These are phyloP conservation scores for Botryobasidium botryosum DNA, from an alignment of 768 basidiomycete genomes.

Conservation along the genomic window DNA sequence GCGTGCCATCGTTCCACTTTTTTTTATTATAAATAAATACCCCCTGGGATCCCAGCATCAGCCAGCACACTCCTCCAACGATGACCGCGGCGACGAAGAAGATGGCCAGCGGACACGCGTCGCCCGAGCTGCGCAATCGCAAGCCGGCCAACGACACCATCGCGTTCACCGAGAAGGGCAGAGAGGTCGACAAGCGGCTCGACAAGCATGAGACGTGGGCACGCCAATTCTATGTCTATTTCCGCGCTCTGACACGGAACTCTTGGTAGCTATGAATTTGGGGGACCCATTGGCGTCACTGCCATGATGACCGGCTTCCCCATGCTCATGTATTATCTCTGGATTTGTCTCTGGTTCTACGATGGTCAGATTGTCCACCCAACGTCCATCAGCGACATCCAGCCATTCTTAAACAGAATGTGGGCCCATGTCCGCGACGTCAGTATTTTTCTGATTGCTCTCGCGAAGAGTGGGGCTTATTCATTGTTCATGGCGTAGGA, in stretches of 20 bases:
- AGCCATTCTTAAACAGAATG: slow-evolving; percentile 67
- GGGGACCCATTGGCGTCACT: slow-evolving; percentile 78
- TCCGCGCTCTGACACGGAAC: not conserved
- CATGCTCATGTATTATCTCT: slow-evolving; percentile 93
- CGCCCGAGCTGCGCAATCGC: no score
- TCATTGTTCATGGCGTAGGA: slow-evolving; percentile 37
- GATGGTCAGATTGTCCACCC: slow-evolving; percentile 69
- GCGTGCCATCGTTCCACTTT: no score
- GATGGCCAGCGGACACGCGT: no score
- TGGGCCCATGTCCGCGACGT: slow-evolving; percentile 74
- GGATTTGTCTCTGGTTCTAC: slow-evolving; percentile 95
- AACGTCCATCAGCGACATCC: slow-evolving; percentile 44
- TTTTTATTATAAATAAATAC: no score
- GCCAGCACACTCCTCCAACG: no score
- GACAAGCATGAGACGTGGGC: slow-evolving; percentile 49
- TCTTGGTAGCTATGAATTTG: slow-evolving; percentile 72
- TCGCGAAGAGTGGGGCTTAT: not conserved
- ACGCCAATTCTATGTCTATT: not conserved
- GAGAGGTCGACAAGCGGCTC: slow-evolving; percentile 51
- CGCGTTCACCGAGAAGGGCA: slow-evolving; percentile 46
- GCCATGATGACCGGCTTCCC: slow-evolving; percentile 95
- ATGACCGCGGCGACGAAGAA: no score
- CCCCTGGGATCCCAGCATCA: no score
- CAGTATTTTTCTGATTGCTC: slow-evolving; percentile 16
- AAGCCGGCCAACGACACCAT: no score